phyloP scores from a whole-genome alignment of 1,284 basidiomycete species.

The Puccinia polysora region DNA sequence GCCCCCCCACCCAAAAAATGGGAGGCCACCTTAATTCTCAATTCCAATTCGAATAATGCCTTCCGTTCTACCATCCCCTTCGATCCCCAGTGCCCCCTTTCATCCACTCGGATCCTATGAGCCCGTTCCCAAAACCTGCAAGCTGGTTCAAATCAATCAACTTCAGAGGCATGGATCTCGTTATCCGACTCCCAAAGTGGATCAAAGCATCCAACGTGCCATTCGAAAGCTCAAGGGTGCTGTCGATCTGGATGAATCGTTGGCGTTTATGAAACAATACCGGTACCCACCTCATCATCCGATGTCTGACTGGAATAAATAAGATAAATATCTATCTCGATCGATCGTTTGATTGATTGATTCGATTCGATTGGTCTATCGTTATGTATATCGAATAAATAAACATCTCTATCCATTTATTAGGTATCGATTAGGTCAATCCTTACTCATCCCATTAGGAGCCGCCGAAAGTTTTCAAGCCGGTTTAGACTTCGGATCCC shows the following conservation, averaged over 20 bases:
- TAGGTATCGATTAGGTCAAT: slow-evolving; percentile 3
- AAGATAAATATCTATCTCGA: too few species aligned
- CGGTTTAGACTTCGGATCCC: slow-evolving; percentile 14
- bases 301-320: not conserved
- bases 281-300: not conserved
- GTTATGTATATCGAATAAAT: not conserved
- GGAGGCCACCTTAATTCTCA: too few species aligned
- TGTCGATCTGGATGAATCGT: not conserved
- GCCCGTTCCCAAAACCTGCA: not conserved
- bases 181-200: slow-evolving; percentile 27
- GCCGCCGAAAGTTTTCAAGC: slow-evolving; percentile 27
- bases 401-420: not conserved
- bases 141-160: slow-evolving; percentile 8
- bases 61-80: too few species aligned
- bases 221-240: not conserved
- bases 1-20: too few species aligned
- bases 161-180: slow-evolving; percentile 32
- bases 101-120: slow-evolving; percentile 12
- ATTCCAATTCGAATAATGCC: too few species aligned
- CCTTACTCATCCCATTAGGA: slow-evolving; percentile 14
- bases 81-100: slow-evolving; percentile 20
- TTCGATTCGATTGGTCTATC: not conserved
- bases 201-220: not conserved
- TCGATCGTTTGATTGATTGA: too few species aligned
- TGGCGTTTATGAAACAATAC: slow-evolving; percentile 19